Conservation (phyloP, 1,284 basidiomycete species). For the Exobasidium cylindrosporum region DNA sequence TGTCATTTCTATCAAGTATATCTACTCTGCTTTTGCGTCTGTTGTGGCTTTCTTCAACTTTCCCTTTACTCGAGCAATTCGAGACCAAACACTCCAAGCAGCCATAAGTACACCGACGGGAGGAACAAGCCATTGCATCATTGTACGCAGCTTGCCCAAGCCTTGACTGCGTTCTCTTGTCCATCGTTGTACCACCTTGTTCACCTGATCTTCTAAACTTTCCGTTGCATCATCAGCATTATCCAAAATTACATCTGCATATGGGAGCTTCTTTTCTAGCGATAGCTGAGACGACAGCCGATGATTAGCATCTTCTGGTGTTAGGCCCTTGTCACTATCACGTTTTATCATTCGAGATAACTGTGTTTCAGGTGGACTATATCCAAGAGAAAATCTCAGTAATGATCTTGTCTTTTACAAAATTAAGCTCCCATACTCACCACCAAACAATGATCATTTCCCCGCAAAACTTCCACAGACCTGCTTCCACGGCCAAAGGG, state of each 20-base stretch:
- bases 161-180: constrained; percentile 55
- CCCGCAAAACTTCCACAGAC: constrained; percentile 79
- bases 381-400: background rate
- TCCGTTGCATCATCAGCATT: constrained; percentile 59
- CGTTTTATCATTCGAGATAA: constrained; percentile 45
- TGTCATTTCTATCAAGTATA: background rate
- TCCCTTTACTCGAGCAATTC: background rate
- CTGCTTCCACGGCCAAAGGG: constrained; percentile 87
- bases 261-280: constrained; percentile 72
- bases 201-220: constrained; percentile 64
- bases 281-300: constrained; percentile 79
- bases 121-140: constrained; percentile 73
- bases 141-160: constrained; percentile 67
- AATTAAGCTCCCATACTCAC: constrained; percentile 58
- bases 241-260: constrained; percentile 83
- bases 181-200: constrained; percentile 65
- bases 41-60: background rate
- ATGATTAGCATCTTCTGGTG: constrained; percentile 62
- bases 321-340: constrained; percentile 56
- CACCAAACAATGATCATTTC: constrained; percentile 84
- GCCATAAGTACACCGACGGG: constrained; percentile 63
- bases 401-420: background rate
- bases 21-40: constrained; percentile 1
- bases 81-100: background rate
- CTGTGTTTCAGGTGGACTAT: constrained; percentile 38